Evolutionary conservation across 306 rosid genomes (phyloP).

Genomic region (Cyclanthera cordifolia): DNA sequence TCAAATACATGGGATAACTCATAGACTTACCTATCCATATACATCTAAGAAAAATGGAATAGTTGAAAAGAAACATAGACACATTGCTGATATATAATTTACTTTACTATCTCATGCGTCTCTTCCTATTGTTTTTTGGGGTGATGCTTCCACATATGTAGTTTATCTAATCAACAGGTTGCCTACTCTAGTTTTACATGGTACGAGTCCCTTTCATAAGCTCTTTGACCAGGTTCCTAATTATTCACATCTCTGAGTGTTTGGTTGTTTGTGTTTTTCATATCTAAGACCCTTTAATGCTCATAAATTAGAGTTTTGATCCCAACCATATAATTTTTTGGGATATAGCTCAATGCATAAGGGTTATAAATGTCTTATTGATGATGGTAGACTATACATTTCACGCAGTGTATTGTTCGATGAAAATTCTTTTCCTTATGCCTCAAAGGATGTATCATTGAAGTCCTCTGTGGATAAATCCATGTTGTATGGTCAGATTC

Average conservation of each 20-base stretch:
- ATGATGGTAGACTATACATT: neutral
- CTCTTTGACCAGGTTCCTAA: neutral
- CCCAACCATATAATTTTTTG: neutral
- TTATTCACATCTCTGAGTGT: neutral
- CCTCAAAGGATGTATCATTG: too few species aligned
- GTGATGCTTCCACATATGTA: neutral
- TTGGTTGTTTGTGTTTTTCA: neutral
- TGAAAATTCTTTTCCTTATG: neutral
- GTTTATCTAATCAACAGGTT: neutral
- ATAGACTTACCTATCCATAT: too few species aligned
- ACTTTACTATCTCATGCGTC: neutral
- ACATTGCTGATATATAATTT: too few species aligned
- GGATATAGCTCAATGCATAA: neutral
- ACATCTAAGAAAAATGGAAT: too few species aligned
- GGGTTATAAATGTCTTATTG: too few species aligned
- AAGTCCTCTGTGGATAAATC: too few species aligned
- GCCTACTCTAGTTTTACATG: neutral
- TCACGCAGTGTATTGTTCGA: neutral
- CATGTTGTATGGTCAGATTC: too few species aligned
- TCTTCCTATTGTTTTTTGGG: neutral
- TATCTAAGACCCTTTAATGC: neutral
- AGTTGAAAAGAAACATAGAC: too few species aligned
- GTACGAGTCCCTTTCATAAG: neutral
- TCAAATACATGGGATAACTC: too few species aligned
- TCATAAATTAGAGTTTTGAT: neutral